These are phyloP conservation scores for Posidonia oceanica DNA, from an alignment of 116 monocot genomes.

Conservation along the genomic window DNA sequence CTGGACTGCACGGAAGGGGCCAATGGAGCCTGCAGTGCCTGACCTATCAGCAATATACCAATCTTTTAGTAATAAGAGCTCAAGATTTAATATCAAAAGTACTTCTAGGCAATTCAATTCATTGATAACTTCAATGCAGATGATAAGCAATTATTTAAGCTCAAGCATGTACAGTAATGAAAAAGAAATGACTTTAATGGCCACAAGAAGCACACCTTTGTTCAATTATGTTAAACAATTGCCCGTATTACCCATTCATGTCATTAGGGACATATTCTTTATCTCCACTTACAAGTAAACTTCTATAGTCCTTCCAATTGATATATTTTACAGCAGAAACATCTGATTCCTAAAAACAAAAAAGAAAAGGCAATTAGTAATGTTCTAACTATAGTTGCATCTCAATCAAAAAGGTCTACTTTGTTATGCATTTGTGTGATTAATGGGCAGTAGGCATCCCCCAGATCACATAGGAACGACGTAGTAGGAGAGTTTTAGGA, in stretches of 20 bases:
- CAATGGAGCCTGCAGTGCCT: no score
- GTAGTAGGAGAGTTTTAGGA: no score
- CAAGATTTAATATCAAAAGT: no score
- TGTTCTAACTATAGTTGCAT: background rate
- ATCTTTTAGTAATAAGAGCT: no score
- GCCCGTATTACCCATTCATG: conserved; percentile 63
- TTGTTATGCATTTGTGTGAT: no score
- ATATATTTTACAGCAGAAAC: conserved; percentile 87
- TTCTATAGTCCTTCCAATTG: conserved; percentile 55
- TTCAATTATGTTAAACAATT: conserved; percentile 77
- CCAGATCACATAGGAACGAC: no score
- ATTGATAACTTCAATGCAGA: no score
- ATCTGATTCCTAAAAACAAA: conserved; percentile 59
- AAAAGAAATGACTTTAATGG: background rate
- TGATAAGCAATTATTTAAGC: no score
- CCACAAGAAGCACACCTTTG: conserved; percentile 34
- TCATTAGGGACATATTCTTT: conserved; percentile 89
- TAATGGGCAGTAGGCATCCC: background rate
- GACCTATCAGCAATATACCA: no score
- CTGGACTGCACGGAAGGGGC: no score
- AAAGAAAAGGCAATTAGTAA: background rate
- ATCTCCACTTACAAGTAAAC: conserved; percentile 39
- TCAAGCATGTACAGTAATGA: background rate
- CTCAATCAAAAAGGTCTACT: no score
- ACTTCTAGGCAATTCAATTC: no score